Evolutionary conservation across 2,329 filamentous ascomycete species (phyloP).

Genomic region (Aspergillus floridensis): DNA sequence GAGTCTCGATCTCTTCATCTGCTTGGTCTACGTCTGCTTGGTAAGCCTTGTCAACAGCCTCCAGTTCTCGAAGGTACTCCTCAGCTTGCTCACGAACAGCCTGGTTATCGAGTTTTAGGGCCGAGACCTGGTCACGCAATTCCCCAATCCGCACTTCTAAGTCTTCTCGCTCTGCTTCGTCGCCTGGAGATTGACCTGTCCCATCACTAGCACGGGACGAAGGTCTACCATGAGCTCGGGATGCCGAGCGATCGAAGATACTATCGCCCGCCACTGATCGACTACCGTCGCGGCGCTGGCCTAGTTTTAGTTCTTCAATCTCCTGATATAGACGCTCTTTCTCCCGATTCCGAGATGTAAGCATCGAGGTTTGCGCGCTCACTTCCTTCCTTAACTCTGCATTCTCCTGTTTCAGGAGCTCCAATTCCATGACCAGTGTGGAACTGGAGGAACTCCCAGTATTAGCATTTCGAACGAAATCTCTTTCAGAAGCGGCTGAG

Average conservation of each 20-base stretch:
- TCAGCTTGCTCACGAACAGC: conserved; percentile 81
- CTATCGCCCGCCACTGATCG: conserved; percentile 73
- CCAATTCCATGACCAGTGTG: conserved; percentile 76
- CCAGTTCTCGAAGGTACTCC: conserved; percentile 74
- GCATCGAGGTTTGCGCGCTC: conserved; percentile 93
- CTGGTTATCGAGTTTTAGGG: conserved; percentile 84
- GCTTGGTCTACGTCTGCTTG: conserved; percentile 79
- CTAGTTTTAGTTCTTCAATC: conserved; percentile 93
- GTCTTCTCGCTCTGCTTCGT: conserved; percentile 77
- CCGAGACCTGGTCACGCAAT: conserved; percentile 80
- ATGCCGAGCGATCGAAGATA: conserved; percentile 90
- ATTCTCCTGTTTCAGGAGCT: conserved; percentile 85
- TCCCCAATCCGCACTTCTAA: conserved; percentile 80
- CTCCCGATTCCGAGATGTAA: conserved; percentile 91
- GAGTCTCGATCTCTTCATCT: conserved; percentile 72
- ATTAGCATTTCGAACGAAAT: conserved; percentile 40
- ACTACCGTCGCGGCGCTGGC: conserved; percentile 66
- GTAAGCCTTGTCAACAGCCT: conserved; percentile 67
- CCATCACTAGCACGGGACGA: conserved; percentile 70
- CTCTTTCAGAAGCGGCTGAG: conserved; percentile 35
- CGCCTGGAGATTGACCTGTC: conserved; percentile 63
- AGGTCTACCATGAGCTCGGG: conserved; percentile 72
- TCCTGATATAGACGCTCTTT: conserved; percentile 94
- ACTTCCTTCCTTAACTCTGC: conserved; percentile 88
- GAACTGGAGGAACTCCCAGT: conserved; percentile 61